Base-by-base conservation (phyloP, 2,329 filamentous ascomycete species). In the Colletotrichum tamarilloi region DNA sequence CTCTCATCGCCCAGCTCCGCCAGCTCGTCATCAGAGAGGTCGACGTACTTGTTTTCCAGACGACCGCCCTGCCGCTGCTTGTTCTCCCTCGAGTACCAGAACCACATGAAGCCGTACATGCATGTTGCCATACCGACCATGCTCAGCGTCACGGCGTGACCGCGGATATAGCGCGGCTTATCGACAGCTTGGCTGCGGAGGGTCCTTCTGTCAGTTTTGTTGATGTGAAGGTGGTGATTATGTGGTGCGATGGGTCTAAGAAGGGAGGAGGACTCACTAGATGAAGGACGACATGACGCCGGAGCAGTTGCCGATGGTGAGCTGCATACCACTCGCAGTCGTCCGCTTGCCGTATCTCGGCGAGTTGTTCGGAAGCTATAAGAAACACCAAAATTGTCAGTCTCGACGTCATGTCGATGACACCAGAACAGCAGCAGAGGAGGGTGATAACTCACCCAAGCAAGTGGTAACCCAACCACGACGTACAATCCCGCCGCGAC, bases 271-370 rank as follows among this genome's bases (percentile, higher is more conserved):
- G n/a, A 65, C 57, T 65, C n/a, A 75, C 70, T 74, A 75, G 32
- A 74, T 75, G 58, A 74, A 71, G 19, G 59, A 56, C 42, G 62
- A 59, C 63, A 67, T 71, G 59, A 95, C 92, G 2, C 93, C 93
- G 12, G 91, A 88, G 19, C 87, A 85, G 75, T 95, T 95, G 2
- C 92, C 93, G 65, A 92, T 87, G 0, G 90, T 93, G 46, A 95
- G 84, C 79, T 95, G 92, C 79, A 95, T 79, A 0, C 92, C 93
- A 1, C 90, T 93, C 0, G 92, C 92, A 0, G 92, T 93, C 0
- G 93, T 93, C 38, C 93, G 86, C 81, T 95, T 95, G 11, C 93
- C 93, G 76, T 95, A 95, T 8, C 93, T 86, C 1, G 94, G 93
- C 19, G 89, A 87, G 73, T 95, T 95, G 22, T 73, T 73, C 0